Evolutionary conservation across 441 rosid genomes (phyloP), one percentile per base, ranked within the genome.

Genomic region (Breynia disticha): DNA sequence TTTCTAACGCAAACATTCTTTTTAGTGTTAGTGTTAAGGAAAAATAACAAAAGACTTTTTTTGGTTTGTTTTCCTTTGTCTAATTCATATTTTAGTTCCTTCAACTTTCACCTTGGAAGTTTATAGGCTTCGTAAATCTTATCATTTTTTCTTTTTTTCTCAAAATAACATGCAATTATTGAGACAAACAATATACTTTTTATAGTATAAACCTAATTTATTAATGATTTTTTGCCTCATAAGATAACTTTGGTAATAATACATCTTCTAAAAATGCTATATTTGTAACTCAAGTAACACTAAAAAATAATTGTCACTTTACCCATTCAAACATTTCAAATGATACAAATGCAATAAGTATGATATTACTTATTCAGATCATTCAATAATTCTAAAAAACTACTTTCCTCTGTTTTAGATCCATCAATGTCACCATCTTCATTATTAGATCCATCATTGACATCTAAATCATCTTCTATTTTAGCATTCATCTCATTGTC

Each of bases 171-270:
- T 3, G 19, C 49, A 59, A 19, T 56, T 46, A 32, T 56, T 50
- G 1, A 5, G 2, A 44, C 62, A 64, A 10, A 57, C 39, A 64
- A 52, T 4, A 7, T 58, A 52, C 38, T 65, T 52, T 1, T 19
- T 24, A 51, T 65, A 65, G 1, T 18, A 6, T 11, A 65, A 18
- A 13, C 54, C 55, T 0, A 65, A 10, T 2, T 46, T 16, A 0
- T 42, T 5, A 18, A 63, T 18, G 4, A 45, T 64, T 50, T 24
- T 57, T 57, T 14, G 41, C 47, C 16, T 50, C 52, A 50, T 56
- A 64, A 13, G 19, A 51, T 8, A 46, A 43, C 4, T 11, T 10
- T 11, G 47, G 53, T 17, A 57, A 18, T 1, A 19, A 39, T 15
- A 10, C 16, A 1, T 18, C 32, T 2, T 43, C n/a, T 11, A 7